phyloP scores from a whole-genome alignment of 164 flowering plant species.

The Magnolia kwangsiensis region DNA sequence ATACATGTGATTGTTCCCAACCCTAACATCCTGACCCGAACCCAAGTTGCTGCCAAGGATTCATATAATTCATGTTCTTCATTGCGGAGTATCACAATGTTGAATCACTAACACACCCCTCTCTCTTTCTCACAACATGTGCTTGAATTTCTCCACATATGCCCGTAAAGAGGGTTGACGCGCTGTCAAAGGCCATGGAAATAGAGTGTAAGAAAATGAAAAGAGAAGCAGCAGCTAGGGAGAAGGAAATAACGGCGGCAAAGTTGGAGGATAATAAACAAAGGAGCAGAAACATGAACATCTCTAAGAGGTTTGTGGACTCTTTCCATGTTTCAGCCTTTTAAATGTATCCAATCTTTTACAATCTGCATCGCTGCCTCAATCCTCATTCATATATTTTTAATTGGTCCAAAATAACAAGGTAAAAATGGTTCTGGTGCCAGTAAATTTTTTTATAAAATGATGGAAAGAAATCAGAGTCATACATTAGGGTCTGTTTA shows the following conservation, averaged over 20 bases:
- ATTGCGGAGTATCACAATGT: background rate
- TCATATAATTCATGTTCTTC: background rate
- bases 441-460: background rate
- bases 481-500: background rate
- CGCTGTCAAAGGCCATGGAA: constrained; percentile 69
- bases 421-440: background rate
- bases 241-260: constrained; percentile 41
- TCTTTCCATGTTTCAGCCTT: background rate
- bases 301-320: constrained; percentile 40
- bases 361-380: background rate
- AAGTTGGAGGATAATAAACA: constrained; percentile 37
- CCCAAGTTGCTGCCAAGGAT: too few species aligned
- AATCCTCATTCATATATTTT: background rate
- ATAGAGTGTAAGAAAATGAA: constrained; percentile 61
- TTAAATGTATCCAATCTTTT: background rate
- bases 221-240: constrained; percentile 63
- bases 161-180: constrained; percentile 62
- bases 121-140: background rate
- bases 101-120: background rate
- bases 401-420: background rate
- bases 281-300: constrained; percentile 29
- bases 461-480: background rate
- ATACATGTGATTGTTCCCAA: too few species aligned
- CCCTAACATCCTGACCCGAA: too few species aligned
- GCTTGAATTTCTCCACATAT: constrained; percentile 36